phyloP scores from a whole-genome alignment of 73 alveolate genomes.

The Effrenium voratum region DNA sequence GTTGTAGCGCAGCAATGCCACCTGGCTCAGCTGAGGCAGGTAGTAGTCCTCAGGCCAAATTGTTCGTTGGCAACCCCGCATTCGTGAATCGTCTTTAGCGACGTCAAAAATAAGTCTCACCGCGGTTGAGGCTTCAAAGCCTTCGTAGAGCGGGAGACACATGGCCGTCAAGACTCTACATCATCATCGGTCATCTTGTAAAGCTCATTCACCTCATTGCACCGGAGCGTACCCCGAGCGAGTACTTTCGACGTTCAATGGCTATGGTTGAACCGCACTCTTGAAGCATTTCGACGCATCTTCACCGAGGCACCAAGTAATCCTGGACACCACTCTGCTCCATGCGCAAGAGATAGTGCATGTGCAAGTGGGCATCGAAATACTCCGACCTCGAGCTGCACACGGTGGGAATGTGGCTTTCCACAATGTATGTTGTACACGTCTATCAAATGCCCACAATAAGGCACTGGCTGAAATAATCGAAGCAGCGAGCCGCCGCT shows the following conservation, averaged over 20 bases:
- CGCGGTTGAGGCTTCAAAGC: not conserved
- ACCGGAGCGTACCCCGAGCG: not conserved
- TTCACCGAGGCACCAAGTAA: slow-evolving; percentile 11
- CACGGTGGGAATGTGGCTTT: not conserved
- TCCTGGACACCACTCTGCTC: slow-evolving; percentile 86
- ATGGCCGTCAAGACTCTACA: slow-evolving; percentile 19
- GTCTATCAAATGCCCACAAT: too few relatives aligned
- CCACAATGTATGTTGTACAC: too few relatives aligned
- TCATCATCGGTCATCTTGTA: slow-evolving; percentile 93
- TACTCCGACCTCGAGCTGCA: slow-evolving; percentile 73
- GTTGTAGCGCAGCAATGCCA: slow-evolving; percentile 72
- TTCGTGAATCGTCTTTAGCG: too few relatives aligned
- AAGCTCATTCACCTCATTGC: slow-evolving; percentile 56
- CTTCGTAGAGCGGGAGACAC: not conserved
- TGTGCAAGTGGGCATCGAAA: slow-evolving; percentile 86
- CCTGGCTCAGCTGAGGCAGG: slow-evolving; percentile 90
- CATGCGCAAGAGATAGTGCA: slow-evolving; percentile 83
- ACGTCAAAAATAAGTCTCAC: too few relatives aligned
- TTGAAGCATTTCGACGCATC: not conserved
- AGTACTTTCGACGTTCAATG: not conserved
- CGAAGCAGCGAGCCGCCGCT: slow-evolving; percentile 92
- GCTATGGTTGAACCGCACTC: not conserved
- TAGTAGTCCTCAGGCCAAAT: slow-evolving; percentile 30
- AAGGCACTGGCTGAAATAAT: slow-evolving; percentile 61
- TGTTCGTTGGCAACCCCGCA: not conserved